These are phyloP conservation scores for Sugiyamaella chiloensis DNA, from an alignment of 805 yeast species.

Conservation along the genomic window DNA sequence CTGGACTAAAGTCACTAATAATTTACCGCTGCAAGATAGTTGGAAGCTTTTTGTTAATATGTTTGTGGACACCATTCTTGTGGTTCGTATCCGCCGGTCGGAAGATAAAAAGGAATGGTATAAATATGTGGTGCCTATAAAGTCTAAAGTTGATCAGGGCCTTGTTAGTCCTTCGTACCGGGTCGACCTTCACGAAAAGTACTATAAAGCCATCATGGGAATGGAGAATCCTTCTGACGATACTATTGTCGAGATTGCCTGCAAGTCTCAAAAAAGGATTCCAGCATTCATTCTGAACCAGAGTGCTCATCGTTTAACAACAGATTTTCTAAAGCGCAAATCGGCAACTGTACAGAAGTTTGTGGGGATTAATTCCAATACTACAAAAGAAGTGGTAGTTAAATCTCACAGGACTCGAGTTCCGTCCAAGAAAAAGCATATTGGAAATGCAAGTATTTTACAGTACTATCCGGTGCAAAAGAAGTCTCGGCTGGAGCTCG, in stretches of 20 bases:
- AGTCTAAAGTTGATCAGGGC: background rate
- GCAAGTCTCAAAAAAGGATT: background rate
- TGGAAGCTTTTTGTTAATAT: conserved; percentile 7
- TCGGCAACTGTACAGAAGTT: conserved; percentile 1
- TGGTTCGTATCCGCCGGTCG: conserved; percentile 1
- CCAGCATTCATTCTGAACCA: conserved; percentile 4
- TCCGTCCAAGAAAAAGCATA: background rate
- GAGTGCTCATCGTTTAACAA: background rate
- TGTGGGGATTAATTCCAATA: background rate
- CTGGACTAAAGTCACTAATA: background rate
- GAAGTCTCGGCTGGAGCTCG: background rate
- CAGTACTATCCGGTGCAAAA: too few species aligned
- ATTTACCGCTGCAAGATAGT: background rate
- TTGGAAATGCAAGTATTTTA: background rate
- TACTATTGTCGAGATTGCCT: background rate
- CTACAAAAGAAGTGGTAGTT: background rate
- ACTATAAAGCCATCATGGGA: background rate
- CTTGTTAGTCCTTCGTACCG: background rate
- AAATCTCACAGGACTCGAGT: background rate
- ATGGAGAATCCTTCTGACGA: background rate
- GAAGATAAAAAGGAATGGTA: conserved; percentile 3
- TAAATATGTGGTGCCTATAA: background rate
- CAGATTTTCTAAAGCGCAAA: background rate
- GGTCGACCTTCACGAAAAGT: background rate
- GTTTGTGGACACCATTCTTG: conserved; percentile 8